Conservation (phyloP, 176 grass and related monocot genomes). For the Neostapfia colusana region DNA sequence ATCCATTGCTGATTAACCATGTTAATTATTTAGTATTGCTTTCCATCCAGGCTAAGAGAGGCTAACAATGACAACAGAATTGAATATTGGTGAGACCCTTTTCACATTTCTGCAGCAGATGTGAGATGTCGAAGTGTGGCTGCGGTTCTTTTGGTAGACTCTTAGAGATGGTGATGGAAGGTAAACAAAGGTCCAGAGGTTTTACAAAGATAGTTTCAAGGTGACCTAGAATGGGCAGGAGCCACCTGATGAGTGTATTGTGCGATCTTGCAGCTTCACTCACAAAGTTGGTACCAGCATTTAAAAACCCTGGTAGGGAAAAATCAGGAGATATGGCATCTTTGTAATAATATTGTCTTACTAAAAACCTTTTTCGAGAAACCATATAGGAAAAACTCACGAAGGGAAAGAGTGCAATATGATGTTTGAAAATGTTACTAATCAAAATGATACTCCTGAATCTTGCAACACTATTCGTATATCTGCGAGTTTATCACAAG, state of each 20-base stretch:
- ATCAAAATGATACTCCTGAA: too few relatives aligned
- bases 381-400: too few relatives aligned
- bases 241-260: background rate
- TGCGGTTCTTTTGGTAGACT: background rate
- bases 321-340: too few relatives aligned
- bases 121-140: background rate
- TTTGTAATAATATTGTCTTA: too few relatives aligned
- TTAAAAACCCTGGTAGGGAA: too few relatives aligned
- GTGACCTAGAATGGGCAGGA: background rate
- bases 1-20: slow-evolving; percentile 30
- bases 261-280: background rate
- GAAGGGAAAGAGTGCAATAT: too few relatives aligned
- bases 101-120: slow-evolving; percentile 27
- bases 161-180: background rate
- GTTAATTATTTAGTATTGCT: slow-evolving; percentile 21
- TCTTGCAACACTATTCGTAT: too few relatives aligned
- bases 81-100: slow-evolving; percentile 5
- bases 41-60: slow-evolving; percentile 25
- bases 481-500: too few relatives aligned
- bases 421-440: too few relatives aligned
- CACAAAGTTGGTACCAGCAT: background rate
- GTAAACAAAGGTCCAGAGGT: background rate
- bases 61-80: slow-evolving; percentile 34
- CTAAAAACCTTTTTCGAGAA: too few relatives aligned
- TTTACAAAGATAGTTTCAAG: slow-evolving; percentile 6